A percentile compares a stretch with the other conserved stretches of the same genome.
Evolutionary conservation across 2,329 filamentous ascomycete species (phyloP).

Genomic region (Fusarium metavorans): DNA sequence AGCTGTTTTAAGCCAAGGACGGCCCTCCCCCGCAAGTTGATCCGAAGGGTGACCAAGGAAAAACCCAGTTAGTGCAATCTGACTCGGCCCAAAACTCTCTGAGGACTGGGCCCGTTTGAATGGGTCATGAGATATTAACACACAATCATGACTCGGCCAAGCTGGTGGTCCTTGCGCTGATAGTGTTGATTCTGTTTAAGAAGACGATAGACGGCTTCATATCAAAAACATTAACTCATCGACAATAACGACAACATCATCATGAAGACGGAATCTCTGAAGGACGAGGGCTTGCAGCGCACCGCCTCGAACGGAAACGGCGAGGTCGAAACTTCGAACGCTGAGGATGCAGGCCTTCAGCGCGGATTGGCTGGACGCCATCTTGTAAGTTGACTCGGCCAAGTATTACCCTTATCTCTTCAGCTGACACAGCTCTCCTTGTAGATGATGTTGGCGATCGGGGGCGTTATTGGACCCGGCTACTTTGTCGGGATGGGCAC

Average conservation of each 20-base stretch:
- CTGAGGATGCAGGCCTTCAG: neutral
- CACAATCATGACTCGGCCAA: neutral
- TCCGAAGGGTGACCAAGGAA: neutral
- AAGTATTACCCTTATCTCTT: neutral
- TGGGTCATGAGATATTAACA: neutral
- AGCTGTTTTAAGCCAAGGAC: neutral
- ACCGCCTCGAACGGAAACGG: neutral
- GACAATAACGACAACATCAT: neutral
- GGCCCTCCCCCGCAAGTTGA: neutral
- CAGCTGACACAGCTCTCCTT: neutral
- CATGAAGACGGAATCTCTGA: neutral
- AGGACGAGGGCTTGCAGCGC: neutral
- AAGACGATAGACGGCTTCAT: neutral
- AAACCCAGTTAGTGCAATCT: neutral
- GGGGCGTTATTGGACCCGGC: conserved; percentile 21
- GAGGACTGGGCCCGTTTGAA: neutral
- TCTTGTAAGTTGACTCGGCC: conserved; percentile 2
- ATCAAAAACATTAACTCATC: neutral
- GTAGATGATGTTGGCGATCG: conserved; percentile 26
- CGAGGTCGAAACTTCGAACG: neutral
- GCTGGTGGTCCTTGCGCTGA: neutral
- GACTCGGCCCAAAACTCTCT: neutral
- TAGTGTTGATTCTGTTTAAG: neutral
- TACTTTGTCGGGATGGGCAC: conserved; percentile 26
- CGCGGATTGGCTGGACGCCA: neutral